Evolutionary conservation across 208 protist genomes (phyloP).

Genomic region (Tritrichomonas foetus): DNA sequence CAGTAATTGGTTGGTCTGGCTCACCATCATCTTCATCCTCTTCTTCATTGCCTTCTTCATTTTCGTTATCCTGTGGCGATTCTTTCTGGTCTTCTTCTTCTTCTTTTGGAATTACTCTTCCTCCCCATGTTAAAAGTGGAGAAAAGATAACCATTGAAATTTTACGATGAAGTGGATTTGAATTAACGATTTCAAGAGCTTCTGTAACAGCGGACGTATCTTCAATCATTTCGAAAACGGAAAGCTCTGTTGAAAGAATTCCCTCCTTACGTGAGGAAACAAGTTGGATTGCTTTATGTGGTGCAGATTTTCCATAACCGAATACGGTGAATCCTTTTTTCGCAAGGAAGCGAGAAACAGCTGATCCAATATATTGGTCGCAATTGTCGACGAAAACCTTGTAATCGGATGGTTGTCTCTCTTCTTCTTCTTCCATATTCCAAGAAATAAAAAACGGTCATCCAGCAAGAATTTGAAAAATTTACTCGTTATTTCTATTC

Average conservation of each 20-base stretch:
- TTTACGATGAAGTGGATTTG: neutral
- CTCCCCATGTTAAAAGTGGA: neutral
- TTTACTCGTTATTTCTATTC: no score
- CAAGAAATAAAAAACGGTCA: no score
- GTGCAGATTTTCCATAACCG: slow-evolving; percentile 2
- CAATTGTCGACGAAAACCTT: slow-evolving; percentile 18
- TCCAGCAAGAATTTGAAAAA: no score
- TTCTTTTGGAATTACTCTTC: neutral
- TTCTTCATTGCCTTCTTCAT: neutral
- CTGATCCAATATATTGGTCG: neutral
- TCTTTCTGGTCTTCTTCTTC: neutral
- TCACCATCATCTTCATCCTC: neutral
- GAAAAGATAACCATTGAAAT: slow-evolving; percentile 15
- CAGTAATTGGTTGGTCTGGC: neutral
- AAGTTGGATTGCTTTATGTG: neutral
- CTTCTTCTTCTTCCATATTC: slow-evolving; percentile 11
- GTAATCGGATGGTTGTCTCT: neutral
- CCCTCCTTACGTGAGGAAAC: neutral
- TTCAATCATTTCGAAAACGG: slow-evolving; percentile 6
- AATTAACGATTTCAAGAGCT: neutral
- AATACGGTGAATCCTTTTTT: neutral
- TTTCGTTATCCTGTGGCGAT: neutral
- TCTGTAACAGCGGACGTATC: neutral
- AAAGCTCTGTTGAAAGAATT: neutral
- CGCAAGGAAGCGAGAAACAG: neutral